Conservation (phyloP, 1,284 basidiomycete species). For the Fomes fomentarius region DNA sequence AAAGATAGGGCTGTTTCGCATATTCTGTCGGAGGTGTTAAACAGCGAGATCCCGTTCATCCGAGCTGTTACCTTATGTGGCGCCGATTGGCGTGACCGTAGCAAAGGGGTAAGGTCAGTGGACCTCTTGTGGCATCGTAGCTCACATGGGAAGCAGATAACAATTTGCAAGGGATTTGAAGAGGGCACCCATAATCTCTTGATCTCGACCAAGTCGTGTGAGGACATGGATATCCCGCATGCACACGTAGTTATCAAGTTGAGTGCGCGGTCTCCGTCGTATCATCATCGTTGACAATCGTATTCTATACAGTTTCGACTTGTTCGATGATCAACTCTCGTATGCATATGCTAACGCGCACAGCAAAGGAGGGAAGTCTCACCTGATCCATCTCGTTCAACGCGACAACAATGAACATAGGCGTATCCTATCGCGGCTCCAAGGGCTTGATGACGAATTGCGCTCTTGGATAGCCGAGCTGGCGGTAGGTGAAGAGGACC, state of each 20-base stretch:
- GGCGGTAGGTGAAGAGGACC: constrained; percentile 40
- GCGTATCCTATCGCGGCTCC: constrained; percentile 43
- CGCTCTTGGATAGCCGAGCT: constrained; percentile 52
- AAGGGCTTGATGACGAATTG: constrained; percentile 33
- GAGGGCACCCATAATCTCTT: constrained; percentile 63
- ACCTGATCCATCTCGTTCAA: constrained; percentile 67
- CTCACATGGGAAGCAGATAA: constrained; percentile 35
- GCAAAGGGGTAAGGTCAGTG: constrained; percentile 42
- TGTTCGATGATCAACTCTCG: constrained; percentile 62
- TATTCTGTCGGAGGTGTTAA: constrained; percentile 50
- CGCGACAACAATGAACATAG: constrained; percentile 57
- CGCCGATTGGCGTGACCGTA: constrained; percentile 37
- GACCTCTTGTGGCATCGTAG: background rate
- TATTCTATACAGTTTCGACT: constrained; percentile 63
- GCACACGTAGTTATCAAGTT: constrained; percentile 63
- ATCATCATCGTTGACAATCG: too few relatives aligned
- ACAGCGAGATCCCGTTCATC: constrained; percentile 27
- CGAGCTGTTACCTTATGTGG: constrained; percentile 30
- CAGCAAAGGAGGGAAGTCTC: constrained; percentile 48
- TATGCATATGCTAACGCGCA: constrained; percentile 49
- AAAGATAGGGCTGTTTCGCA: constrained; percentile 46
- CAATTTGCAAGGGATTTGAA: constrained; percentile 50
- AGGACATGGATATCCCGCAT: constrained; percentile 60
- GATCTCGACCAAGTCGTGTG: constrained; percentile 56
- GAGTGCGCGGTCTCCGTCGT: too few relatives aligned